Evolutionary conservation across 371 early-diverging fungal genomes (phyloP), one percentile per base, ranked within the genome.

Genomic region (Circinella minor): DNA sequence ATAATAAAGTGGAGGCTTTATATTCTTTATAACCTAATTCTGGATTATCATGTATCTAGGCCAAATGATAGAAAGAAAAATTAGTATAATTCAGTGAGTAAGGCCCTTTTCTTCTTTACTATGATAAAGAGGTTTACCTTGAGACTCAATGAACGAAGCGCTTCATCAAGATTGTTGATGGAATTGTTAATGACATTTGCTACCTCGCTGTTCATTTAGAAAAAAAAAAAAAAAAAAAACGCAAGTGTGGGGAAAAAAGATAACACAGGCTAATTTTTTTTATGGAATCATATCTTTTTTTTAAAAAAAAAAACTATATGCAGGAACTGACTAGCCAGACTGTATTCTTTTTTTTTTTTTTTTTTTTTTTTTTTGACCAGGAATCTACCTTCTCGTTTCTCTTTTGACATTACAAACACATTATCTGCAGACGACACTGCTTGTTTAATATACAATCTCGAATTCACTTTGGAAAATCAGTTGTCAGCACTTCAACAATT

Each of bases 11-110:
- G 66, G 79, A 80, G 0, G 91, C 89, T 54, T 78, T 69, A 63
- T 75, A 76, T 63, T 92, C 92, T 37, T 86, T 69, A 63, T 85
- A 74, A 20, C 87, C 88, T 11, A 84, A 69, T 77, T 92, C 92
- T 10, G 92, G 92, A 68, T 90, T 68, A 46, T 81, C 80, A 63
- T 92, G 91, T 66, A 92, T 87, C 83, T 86, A 36, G 37, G 57
- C 49, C 36, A 47, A 38, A 55, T 48, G 8, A 43, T n/a, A 36
- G n/a, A 38, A 20, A 6, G 27, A 61, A 39, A 4, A 20, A 63
- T 43, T 43, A 15, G 39, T 18, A 48, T 13, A 15, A 38, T 46
- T 27, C 27, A 27, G 27, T 39, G 39, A 39, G 39, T 57, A 27
- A 36, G 36, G 14, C 27, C 27, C 2, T 27, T 27, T 27, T 27